Conservation (phyloP, 208 protist genomes). For the Trypanosoma mega region DNA sequence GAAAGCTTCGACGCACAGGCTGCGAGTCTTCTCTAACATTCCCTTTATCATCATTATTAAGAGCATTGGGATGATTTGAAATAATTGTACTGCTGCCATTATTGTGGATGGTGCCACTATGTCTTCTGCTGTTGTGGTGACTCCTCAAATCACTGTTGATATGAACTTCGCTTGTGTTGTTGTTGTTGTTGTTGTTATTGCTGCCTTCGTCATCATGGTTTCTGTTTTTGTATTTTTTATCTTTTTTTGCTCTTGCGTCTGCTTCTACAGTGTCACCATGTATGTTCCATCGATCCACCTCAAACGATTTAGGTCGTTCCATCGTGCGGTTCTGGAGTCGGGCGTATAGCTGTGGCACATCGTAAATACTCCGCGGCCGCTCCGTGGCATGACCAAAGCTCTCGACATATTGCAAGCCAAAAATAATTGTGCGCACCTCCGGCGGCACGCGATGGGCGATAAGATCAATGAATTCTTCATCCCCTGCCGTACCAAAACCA, state of each 20-base stretch:
- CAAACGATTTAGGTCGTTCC: conserved; percentile 52
- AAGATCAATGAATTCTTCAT: conserved; percentile 80
- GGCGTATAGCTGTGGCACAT: conserved; percentile 68
- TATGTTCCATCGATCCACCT: conserved; percentile 76
- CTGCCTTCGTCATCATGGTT: no score
- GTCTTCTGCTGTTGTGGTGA: no score
- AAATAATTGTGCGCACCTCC: conserved; percentile 55
- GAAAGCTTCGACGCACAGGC: conserved; percentile 11
- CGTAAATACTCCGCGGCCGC: conserved; percentile 37
- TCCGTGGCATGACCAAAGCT: conserved; percentile 34
- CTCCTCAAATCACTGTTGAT: no score
- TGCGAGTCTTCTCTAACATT: no score
- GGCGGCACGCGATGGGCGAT: conserved; percentile 50
- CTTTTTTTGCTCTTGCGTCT: background rate
- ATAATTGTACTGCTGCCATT: no score
- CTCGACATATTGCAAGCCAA: conserved; percentile 61
- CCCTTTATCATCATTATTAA: no score
- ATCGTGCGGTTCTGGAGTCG: conserved; percentile 75
- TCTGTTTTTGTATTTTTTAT: background rate
- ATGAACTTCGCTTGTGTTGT: no score
- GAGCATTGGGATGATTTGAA: no score
- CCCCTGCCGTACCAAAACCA: conserved; percentile 40
- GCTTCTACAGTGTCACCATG: conserved; percentile 28
- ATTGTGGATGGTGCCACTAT: no score
- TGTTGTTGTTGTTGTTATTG: no score